Base-by-base conservation (phyloP, 2,329 filamentous ascomycete genomes). In the Mollisia scopiformis region DNA sequence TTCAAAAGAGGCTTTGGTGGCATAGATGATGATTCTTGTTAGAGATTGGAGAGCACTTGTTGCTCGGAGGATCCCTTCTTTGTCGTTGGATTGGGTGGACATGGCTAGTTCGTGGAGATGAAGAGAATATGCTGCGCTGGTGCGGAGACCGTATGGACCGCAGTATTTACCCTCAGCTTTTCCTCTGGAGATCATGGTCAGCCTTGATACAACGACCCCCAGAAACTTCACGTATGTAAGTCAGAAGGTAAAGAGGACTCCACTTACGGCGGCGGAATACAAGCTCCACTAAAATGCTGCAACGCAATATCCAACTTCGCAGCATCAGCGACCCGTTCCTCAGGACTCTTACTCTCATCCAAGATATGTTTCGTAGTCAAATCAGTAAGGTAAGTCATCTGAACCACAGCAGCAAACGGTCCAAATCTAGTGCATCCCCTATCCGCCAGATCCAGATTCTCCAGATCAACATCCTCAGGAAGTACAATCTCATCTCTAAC, bases 201-300 rank as follows among this genome's bases (percentile, higher is more conserved):
- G n/a, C n/a, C n/a, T n/a, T n/a, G n/a, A n/a, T n/a, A n/a, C n/a
- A n/a, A n/a, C n/a, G n/a, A n/a, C n/a, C n/a, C n/a, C n/a, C n/a
- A n/a, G n/a, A n/a, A n/a, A n/a, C n/a, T n/a, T n/a, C n/a, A n/a
- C n/a, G n/a, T n/a, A n/a, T n/a, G n/a, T n/a, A n/a, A n/a, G n/a
- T n/a, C n/a, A 33, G 35, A 35, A 16, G n/a, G 11, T 13, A 4
- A 1, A 13, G 21, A 25, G 8, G 30, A 11, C 6, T 16, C 14
- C 4, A 61, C 58, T 27, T 58, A 61, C 62, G 63, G 58, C 19
- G 62, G 62, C 1, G 63, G 63, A 28, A 64, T 63, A 19, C 58
- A 56, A 33, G 57, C 43, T 16, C 59, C 49, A 25, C 41, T 19
- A 59, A 58, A 67, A n/a, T 56, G 46, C 35, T 67, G 58, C 7